phyloP scores from a whole-genome alignment of 1,284 basidiomycete species.

The Sanghuangporus weigelae region DNA sequence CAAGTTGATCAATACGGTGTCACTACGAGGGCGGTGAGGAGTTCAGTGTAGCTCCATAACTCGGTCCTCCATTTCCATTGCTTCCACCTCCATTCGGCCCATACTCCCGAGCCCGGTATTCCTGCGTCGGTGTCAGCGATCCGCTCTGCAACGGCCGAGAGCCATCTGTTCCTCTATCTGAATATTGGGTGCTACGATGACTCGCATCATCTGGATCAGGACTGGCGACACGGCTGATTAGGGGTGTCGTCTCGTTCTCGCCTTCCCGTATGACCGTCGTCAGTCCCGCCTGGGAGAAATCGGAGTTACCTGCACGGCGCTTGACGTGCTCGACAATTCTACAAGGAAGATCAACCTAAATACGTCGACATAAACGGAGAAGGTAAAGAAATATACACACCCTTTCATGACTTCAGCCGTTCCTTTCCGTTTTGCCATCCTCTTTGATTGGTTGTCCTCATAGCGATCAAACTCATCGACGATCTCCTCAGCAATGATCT shows the following conservation, averaged over 20 bases:
- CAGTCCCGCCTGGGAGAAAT: background rate
- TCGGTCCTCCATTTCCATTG: background rate
- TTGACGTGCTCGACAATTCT: slow-evolving; percentile 40
- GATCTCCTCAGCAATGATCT: slow-evolving; percentile 86
- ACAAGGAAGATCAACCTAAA: background rate
- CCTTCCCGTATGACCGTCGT: background rate
- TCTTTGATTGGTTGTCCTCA: slow-evolving; percentile 79
- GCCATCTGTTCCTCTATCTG: background rate
- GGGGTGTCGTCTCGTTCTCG: background rate
- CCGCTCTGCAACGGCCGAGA: background rate
- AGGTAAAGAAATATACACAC: slow-evolving; percentile 32
- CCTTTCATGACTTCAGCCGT: slow-evolving; percentile 79
- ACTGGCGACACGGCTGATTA: background rate
- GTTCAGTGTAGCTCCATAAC: slow-evolving; percentile 4
- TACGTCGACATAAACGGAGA: background rate
- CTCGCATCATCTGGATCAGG: background rate
- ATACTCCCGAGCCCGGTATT: background rate
- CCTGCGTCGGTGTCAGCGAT: background rate
- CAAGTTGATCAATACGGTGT: background rate
- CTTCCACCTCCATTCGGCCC: background rate
- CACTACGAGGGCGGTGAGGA: background rate
- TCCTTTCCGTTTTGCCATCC: slow-evolving; percentile 61
- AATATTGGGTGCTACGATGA: background rate
- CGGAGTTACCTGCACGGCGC: slow-evolving; percentile 20
- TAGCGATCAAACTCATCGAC: slow-evolving; percentile 89